Evolutionary conservation across 2,329 filamentous ascomycete genomes (phyloP).

Genomic region (Diaporthe velutina): DNA sequence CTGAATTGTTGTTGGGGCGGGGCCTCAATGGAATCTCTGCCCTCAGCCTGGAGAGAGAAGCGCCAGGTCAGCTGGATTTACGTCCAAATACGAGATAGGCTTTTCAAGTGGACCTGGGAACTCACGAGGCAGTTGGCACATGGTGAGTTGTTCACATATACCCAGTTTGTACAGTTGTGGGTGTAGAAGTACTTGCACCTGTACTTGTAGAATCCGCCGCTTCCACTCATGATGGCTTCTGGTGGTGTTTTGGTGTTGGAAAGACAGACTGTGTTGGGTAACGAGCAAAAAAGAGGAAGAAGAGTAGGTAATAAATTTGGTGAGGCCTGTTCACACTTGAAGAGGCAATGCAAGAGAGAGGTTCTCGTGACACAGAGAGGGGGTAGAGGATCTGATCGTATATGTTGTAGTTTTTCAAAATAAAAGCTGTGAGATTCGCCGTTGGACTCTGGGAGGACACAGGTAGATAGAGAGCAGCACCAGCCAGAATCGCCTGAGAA

Average conservation of each 20-base stretch:
- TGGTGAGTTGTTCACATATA: slow-evolving; percentile 60
- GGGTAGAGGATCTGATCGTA: not conserved
- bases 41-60: slow-evolving; percentile 56
- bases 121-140: slow-evolving; percentile 62
- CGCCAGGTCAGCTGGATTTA: not conserved
- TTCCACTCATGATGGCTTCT: slow-evolving; percentile 51
- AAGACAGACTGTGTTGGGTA: not conserved
- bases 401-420: not conserved
- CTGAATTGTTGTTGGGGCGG: slow-evolving; percentile 47
- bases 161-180: slow-evolving; percentile 63
- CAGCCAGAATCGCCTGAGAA: not conserved
- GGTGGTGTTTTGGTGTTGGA: not conserved
- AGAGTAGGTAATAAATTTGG: not conserved
- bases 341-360: not conserved
- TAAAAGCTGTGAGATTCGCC: not conserved
- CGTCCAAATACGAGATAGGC: too few species aligned
- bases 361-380: not conserved
- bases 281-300: not conserved
- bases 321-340: not conserved
- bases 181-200: slow-evolving; percentile 65
- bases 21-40: slow-evolving; percentile 58
- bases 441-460: not conserved
- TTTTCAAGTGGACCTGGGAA: slow-evolving; percentile 5
- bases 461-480: slow-evolving; percentile 3
- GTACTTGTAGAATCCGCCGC: slow-evolving; percentile 62